Evolutionary conservation across 441 rosid genomes (phyloP), one percentile per base, ranked within the genome.

Genomic region (Capsella rubella): DNA sequence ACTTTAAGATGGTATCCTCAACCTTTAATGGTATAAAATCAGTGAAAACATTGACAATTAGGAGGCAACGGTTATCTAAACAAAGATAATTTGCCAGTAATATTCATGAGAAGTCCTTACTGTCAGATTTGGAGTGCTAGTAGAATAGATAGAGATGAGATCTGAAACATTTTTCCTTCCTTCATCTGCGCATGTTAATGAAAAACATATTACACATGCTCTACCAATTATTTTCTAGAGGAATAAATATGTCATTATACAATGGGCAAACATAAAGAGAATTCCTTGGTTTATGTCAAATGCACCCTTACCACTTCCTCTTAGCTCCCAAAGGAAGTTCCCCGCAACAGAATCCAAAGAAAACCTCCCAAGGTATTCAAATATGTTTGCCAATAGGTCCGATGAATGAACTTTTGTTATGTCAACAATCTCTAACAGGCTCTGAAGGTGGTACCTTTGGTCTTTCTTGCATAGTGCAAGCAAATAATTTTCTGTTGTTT

Each of bases 381-480:
- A 92, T 81, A 95, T 67, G 59, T 67, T 79, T 53, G 56, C 58
- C 65, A 80, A 39, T 59, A 80, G 73, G 34, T 79, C 74, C 56
- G 68, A 29, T n/a, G 91, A 89, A 66, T 88, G 85, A 70, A 95
- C 11, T 71, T 79, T 81, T 70, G 76, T 84, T 64, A 95, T 76
- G 69, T 95, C 99, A 21, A 87, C 68, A 58, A 59, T 59, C 57
- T 88, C 92, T 77, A 88, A 82, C 29, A 95, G 72, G 70, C 75
- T 83, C 78, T 87, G 79, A 46, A 88, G 68, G 67, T 89, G 81
- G 65, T 74, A 52, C 83, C 77, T 84, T 69, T 83, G 76, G 69
- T 82, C 87, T 71, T 84, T 82, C 78, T 87, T 90, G 57, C 93
- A 86, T 37, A 95, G 85, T 37, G 98, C 98, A 67, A 80, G 71